phyloP scores from a whole-genome alignment of 1,284 basidiomycete species.

The Salmacisia buchloeana region DNA sequence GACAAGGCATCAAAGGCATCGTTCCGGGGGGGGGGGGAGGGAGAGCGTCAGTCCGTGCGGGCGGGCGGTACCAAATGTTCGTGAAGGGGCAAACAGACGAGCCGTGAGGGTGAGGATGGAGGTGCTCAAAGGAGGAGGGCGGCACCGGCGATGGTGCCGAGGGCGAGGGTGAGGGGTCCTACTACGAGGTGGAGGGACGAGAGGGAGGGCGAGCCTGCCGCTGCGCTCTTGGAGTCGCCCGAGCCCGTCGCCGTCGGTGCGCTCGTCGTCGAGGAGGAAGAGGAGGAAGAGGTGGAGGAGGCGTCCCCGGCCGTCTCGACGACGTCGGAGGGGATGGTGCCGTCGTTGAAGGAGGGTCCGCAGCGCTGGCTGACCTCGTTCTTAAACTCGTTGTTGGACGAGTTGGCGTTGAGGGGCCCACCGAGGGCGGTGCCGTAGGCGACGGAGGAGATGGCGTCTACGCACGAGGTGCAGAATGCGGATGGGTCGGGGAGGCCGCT shows the following conservation, averaged over 20 bases:
- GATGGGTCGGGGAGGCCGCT: background rate
- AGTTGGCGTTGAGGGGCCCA: background rate
- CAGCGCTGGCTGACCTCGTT: background rate
- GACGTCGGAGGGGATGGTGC: slow-evolving; percentile 79
- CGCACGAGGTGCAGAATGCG: slow-evolving; percentile 4
- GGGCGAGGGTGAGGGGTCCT: background rate
- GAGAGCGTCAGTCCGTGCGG: too few relatives aligned
- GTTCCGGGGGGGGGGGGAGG: too few relatives aligned
- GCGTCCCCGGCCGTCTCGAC: slow-evolving; percentile 72
- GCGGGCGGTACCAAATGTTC: too few relatives aligned
- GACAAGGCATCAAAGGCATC: too few relatives aligned
- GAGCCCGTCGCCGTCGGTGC: background rate
- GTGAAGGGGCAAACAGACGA: too few relatives aligned
- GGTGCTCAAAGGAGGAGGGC: slow-evolving; percentile 1
- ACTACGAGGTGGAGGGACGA: background rate
- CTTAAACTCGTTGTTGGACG: background rate
- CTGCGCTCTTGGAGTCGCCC: too few relatives aligned
- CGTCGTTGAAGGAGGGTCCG: slow-evolving; percentile 62
- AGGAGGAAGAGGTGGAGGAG: background rate
- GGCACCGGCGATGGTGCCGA: background rate
- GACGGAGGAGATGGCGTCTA: slow-evolving; percentile 8
- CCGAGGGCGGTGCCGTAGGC: slow-evolving; percentile 1
- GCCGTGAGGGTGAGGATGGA: too few relatives aligned
- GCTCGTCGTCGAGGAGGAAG: background rate
- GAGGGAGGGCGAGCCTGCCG: background rate